Evolutionary conservation across 371 early-diverging fungal species (phyloP).

Genomic region (Rhizopus stolonifer): DNA sequence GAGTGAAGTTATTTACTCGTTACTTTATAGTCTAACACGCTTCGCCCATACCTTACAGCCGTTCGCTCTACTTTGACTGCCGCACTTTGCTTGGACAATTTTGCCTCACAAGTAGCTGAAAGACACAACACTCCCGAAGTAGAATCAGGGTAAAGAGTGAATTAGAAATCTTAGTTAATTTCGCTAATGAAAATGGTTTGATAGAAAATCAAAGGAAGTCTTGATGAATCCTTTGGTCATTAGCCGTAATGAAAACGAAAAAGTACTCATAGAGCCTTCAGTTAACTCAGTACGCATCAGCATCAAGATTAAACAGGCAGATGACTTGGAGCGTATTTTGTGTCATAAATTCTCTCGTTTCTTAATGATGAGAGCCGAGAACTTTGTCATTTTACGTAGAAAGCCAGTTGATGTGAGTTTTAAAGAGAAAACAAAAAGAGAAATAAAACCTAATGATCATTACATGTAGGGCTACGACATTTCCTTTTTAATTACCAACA

Average conservation of each 20-base stretch:
- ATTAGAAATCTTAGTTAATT: background rate
- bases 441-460: constrained; percentile 1
- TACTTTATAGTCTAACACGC: constrained; percentile 85
- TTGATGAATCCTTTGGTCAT: constrained; percentile 80
- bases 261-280: constrained; percentile 89
- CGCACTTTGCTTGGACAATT: constrained; percentile 94
- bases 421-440: background rate
- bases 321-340: constrained; percentile 94
- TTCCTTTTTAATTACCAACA: constrained; percentile 92
- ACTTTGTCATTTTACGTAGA: constrained; percentile 91
- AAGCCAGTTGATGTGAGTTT: constrained; percentile 80
- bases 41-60: constrained; percentile 93
- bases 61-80: constrained; percentile 94
- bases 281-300: constrained; percentile 93
- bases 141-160: constrained; percentile 79
- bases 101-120: constrained; percentile 95
- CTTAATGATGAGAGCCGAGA: constrained; percentile 95
- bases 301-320: constrained; percentile 97
- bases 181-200: background rate
- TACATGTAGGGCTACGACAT: constrained; percentile 87
- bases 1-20: constrained; percentile 3
- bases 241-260: constrained; percentile 93
- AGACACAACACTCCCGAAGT: constrained; percentile 98
- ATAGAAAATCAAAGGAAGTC: constrained; percentile 28
- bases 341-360: constrained; percentile 96